Percentiles rank a stretch among this genome's conserved stretches.
Conservation (phyloP, 164 flowering plant species). For the Aristolochia californica region DNA sequence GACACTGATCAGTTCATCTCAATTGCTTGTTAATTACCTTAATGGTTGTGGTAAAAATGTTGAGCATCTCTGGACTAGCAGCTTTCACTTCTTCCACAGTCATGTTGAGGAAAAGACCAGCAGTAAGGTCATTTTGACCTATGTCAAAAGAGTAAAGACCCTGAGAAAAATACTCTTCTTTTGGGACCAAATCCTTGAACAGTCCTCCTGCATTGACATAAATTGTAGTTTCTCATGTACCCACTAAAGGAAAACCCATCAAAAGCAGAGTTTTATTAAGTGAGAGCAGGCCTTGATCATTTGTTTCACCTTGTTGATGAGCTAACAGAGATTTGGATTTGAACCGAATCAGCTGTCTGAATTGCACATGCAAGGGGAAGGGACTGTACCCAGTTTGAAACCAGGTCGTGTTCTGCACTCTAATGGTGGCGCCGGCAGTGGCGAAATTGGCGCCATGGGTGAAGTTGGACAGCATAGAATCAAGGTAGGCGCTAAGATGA, state of each 20-base stretch:
- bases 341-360: conserved; percentile 30
- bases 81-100: conserved; percentile 30
- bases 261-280: neutral
- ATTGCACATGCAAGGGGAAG: conserved; percentile 45
- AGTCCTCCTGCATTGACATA: conserved; percentile 12
- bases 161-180: conserved; percentile 22
- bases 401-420: conserved; percentile 38
- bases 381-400: conserved; percentile 50
- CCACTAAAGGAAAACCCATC: neutral
- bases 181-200: conserved; percentile 26
- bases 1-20: no score
- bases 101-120: conserved; percentile 31
- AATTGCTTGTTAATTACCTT: conserved; percentile 21
- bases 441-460: conserved; percentile 57
- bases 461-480: conserved; percentile 52
- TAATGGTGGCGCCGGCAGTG: conserved; percentile 29
- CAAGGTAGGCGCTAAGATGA: conserved; percentile 39
- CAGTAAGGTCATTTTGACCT: conserved; percentile 48
- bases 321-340: conserved; percentile 20
- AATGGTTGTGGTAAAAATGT: conserved; percentile 21
- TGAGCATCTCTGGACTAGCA: conserved; percentile 34
- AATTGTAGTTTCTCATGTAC: neutral
- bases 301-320: conserved; percentile 18
- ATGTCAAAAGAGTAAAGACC: conserved; percentile 49
- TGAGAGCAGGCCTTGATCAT: no score